phyloP scores from a whole-genome alignment of 768 basidiomycete genomes.

The Cystoderma amianthinum region DNA sequence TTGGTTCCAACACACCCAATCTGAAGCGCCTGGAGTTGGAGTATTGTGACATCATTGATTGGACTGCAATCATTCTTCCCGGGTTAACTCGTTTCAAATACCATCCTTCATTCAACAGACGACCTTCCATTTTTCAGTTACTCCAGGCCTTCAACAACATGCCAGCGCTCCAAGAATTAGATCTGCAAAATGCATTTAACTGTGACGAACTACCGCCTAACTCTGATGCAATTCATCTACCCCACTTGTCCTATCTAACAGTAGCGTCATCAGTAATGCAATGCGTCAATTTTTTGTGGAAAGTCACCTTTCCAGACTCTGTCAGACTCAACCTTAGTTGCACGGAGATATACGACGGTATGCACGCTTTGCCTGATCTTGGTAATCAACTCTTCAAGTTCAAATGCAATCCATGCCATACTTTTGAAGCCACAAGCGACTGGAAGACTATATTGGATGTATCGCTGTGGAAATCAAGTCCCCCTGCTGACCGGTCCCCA shows the following conservation, averaged over 20 bases:
- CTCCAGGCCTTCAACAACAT: not conserved
- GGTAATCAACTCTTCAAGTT: too few relatives aligned
- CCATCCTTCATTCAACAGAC: conserved; percentile 12
- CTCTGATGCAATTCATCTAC: too few relatives aligned
- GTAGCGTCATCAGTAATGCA: too few relatives aligned
- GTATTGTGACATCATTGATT: not conserved
- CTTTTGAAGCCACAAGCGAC: too few relatives aligned
- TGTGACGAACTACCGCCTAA: not conserved
- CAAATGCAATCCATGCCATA: too few relatives aligned
- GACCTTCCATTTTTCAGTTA: conserved; percentile 23
- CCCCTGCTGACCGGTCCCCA: too few relatives aligned
- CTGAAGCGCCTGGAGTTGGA: not conserved
- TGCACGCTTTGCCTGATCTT: too few relatives aligned
- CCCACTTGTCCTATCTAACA: too few relatives aligned
- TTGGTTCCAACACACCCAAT: not conserved
- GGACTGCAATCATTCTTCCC: not conserved
- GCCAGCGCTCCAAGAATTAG: not conserved
- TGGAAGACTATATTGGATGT: too few relatives aligned
- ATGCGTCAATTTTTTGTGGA: not conserved
- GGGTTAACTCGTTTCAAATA: not conserved
- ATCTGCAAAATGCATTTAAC: not conserved
- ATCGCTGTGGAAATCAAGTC: too few relatives aligned
- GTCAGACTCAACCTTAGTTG: not conserved
- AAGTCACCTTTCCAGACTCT: not conserved
- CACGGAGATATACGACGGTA: too few relatives aligned